Evolutionary conservation across 2,329 filamentous ascomycete species (phyloP).

Genomic region (Trichoderma arundinaceum): DNA sequence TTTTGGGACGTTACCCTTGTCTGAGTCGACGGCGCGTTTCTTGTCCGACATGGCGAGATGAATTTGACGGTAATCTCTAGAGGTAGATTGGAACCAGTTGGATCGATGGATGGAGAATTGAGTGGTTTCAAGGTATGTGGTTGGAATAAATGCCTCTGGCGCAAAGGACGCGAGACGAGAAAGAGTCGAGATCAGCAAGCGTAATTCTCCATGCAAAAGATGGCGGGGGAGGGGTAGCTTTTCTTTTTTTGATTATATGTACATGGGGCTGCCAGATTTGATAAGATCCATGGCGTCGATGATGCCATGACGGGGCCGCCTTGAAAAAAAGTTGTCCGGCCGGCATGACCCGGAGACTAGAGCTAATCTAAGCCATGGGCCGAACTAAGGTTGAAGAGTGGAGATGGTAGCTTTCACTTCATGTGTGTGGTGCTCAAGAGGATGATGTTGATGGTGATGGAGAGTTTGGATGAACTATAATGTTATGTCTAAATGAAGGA

Average conservation of each 20-base stretch:
- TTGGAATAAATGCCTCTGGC: neutral
- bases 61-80: neutral
- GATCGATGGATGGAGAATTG: neutral
- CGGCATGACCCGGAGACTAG: no score
- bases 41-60: conserved; percentile 36
- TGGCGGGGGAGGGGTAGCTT: conserved; percentile 15
- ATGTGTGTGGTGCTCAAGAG: no score
- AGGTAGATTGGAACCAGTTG: neutral
- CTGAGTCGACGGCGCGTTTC: conserved; percentile 47
- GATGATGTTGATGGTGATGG: no score
- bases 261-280: no score
- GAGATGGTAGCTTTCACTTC: no score
- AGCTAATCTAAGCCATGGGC: no score
- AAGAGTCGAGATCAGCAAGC: neutral
- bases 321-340: neutral
- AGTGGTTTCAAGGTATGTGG: neutral
- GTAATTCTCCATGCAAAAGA: neutral
- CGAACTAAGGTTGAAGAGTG: no score
- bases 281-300: neutral
- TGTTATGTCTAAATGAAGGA: no score
- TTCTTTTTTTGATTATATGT: neutral
- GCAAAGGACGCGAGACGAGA: no score
- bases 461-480: no score
- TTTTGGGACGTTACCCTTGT: conserved; percentile 43
- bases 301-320: conserved; percentile 6